phyloP scores from a whole-genome alignment of 148 eudicot genomes.

The Rhododendron kiyosumense region DNA sequence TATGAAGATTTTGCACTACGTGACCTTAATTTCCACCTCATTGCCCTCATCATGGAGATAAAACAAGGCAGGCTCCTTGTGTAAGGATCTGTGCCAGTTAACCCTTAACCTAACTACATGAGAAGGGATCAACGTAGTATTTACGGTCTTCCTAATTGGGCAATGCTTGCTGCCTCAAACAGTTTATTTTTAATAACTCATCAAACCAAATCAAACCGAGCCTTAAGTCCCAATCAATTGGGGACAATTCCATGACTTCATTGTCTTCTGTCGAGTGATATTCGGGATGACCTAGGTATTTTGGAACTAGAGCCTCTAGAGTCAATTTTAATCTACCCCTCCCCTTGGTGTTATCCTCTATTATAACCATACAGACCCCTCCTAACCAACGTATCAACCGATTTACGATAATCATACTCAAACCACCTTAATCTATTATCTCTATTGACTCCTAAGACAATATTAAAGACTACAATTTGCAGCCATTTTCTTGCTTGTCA shows the following conservation, averaged over 20 bases:
- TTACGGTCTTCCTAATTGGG: background rate
- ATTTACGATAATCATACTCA: background rate
- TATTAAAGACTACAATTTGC: background rate
- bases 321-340: background rate
- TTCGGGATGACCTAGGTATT: background rate
- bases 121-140: background rate
- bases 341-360: background rate
- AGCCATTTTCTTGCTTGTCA: background rate
- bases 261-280: background rate
- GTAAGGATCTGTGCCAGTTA: too few species aligned
- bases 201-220: background rate
- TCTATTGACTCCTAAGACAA: background rate
- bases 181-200: background rate
- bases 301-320: background rate
- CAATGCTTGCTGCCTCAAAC: background rate
- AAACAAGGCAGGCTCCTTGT: background rate
- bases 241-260: background rate
- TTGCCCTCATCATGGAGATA: background rate
- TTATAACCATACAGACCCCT: background rate
- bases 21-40: background rate
- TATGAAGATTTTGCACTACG: background rate
- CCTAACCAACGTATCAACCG: background rate
- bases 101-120: too few species aligned
- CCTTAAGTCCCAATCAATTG: background rate
- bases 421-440: background rate